Evolutionary conservation across 495 filamentous ascomycete genomes (phyloP).

Genomic region (Acidiella bohemica): DNA sequence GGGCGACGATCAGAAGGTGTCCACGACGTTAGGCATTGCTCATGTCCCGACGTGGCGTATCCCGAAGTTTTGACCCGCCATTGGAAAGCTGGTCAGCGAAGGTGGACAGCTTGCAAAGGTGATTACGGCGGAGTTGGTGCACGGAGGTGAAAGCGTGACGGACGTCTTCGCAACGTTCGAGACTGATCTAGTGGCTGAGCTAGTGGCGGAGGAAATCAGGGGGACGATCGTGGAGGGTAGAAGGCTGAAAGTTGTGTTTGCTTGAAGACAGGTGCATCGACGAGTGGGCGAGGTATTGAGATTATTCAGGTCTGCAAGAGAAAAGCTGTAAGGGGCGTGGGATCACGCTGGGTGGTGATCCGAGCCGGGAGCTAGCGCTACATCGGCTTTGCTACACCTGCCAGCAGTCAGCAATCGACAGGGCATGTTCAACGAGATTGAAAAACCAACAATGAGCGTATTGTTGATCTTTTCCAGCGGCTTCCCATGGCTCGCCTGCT

Average conservation of each 20-base stretch:
- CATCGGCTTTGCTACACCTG: too few species aligned
- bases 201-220: constrained; percentile 1
- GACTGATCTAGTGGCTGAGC: background rate
- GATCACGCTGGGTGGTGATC: background rate
- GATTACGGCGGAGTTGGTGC: background rate
- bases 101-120: background rate
- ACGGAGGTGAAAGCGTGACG: constrained; percentile 9
- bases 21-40: constrained; percentile 4
- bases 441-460: too few species aligned
- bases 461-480: background rate
- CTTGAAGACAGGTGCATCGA: background rate
- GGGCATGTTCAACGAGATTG: too few species aligned
- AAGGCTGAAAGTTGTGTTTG: constrained; percentile 8
- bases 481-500: background rate
- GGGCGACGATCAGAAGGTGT: background rate
- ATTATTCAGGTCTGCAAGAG: background rate
- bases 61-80: background rate
- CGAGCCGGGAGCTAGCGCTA: too few species aligned
- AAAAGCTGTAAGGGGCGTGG: background rate
- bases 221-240: constrained; percentile 2
- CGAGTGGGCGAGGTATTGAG: background rate
- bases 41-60: constrained; percentile 7
- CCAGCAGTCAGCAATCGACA: too few species aligned
- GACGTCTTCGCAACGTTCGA: constrained; percentile 4
- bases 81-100: background rate